phyloP scores from a whole-genome alignment of 495 filamentous ascomycete species.

The Hypomontagnella monticulosa region DNA sequence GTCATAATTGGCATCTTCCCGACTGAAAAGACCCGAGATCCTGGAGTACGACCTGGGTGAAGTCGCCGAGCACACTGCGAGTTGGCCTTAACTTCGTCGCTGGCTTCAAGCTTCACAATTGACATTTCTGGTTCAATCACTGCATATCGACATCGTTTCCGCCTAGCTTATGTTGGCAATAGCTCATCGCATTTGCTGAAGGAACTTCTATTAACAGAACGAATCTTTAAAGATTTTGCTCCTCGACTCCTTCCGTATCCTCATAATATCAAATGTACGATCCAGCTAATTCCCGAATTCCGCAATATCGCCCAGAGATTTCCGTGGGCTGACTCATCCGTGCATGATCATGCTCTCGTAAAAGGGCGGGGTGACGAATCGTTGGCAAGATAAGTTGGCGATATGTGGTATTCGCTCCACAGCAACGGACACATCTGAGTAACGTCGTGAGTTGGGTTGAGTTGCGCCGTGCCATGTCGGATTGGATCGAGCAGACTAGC shows the following conservation, averaged over 20 bases:
- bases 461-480: too few relatives aligned
- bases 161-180: too few relatives aligned
- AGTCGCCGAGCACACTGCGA: not conserved
- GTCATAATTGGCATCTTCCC: not conserved
- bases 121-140: too few relatives aligned
- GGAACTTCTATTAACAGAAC: constrained; percentile 24
- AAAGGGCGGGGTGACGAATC: constrained; percentile 9
- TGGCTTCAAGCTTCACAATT: too few relatives aligned
- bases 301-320: constrained; percentile 7
- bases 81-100: not conserved
- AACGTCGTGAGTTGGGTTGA: too few relatives aligned
- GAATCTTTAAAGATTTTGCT: not conserved
- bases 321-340: constrained; percentile 15
- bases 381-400: constrained; percentile 1
- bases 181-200: not conserved
- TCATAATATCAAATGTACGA: not conserved
- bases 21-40: not conserved
- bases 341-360: constrained; percentile 2
- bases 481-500: not conserved
- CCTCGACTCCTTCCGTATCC: not conserved
- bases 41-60: not conserved
- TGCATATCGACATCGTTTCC: too few relatives aligned
- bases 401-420: constrained; percentile 13
- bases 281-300: constrained; percentile 8
- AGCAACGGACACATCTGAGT: not conserved